Evolutionary conservation across 164 flowering plant genomes (phyloP).

Genomic region (Umbellularia californica): DNA sequence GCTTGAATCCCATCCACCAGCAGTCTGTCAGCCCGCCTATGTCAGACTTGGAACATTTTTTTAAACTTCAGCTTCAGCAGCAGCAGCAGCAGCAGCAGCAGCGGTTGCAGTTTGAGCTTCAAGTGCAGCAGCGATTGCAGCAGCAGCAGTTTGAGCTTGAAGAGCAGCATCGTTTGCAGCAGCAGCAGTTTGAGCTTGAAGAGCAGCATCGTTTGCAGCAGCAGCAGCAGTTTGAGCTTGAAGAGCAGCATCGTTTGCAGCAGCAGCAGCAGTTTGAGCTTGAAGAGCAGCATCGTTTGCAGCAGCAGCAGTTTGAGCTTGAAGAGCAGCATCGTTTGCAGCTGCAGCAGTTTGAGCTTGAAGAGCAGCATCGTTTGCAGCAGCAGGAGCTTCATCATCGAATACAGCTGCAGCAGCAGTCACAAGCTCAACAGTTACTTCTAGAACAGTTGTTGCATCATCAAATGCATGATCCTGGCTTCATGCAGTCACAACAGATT

Average conservation of each 20-base stretch:
- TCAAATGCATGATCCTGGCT: slow-evolving; percentile 49
- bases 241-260: slow-evolving; percentile 38
- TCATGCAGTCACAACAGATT: slow-evolving; percentile 35
- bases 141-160: slow-evolving; percentile 42
- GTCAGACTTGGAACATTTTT: slow-evolving; percentile 52
- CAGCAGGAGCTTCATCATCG: slow-evolving; percentile 60
- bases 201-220: slow-evolving; percentile 38
- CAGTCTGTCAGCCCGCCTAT: slow-evolving; percentile 37
- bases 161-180: slow-evolving; percentile 36
- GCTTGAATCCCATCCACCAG: slow-evolving; percentile 33
- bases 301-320: slow-evolving; percentile 32
- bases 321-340: slow-evolving; percentile 35
- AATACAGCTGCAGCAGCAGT: slow-evolving; percentile 11
- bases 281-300: slow-evolving; percentile 35
- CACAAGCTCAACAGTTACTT: slow-evolving; percentile 2
- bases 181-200: slow-evolving; percentile 31
- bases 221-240: slow-evolving; percentile 59
- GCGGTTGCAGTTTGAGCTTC: slow-evolving; percentile 52
- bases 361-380: slow-evolving; percentile 40
- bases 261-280: slow-evolving; percentile 51
- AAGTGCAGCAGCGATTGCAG: slow-evolving; percentile 37
- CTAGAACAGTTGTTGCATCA: slow-evolving; percentile 32
- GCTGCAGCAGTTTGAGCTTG: slow-evolving; percentile 59
- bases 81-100: slow-evolving; percentile 37
- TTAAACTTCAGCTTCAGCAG: slow-evolving; percentile 50